Base-by-base conservation (phyloP, 1,284 basidiomycete genomes). In the Leccinum subrobustum region DNA sequence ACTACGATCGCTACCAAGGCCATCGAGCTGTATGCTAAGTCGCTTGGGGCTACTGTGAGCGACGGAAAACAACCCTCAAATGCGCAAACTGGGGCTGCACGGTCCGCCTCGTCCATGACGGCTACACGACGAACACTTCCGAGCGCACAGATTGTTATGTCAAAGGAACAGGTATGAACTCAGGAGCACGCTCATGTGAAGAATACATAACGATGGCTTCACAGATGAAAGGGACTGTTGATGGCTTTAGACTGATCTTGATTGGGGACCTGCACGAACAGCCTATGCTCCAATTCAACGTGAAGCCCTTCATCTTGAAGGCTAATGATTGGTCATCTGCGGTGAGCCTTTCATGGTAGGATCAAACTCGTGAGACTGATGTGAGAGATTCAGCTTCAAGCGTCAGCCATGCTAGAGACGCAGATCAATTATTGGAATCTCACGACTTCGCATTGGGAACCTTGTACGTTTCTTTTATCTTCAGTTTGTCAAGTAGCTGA, bases 381-480 rank as follows among this genome's bases (percentile, higher is more conserved):
- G 12, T 16, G 23, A 20, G 60, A 16, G 51, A 42, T 59, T 33
- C 65, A 96, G 93, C 77, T 97, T 53, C 89, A 90, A 72, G 89
- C 93, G 8, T 88, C 87, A 4, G 92, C 89, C 0, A 89, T 91
- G 0, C 79, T 97, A 65, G 88, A 88, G 18, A 88, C 87, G 3
- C 87, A 90, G 58, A 91, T 98, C 72, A 95, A 91, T 66, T 99
- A 97, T 73, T 99, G 95, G 92, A 99, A 99, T 76, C 78, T 99
- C 58, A 90, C 92, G 29, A 96, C 98, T 72, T 99, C 97, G 53
- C 95, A 99, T 72, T 99, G 97, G 94, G 97, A 99, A 76, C 97
- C 98, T n/a, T 78, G 88, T 90, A 70, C 64, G 86, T 37, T 56
- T 9, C 18, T 27, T 44, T 60, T 37, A 12, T 52, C 35, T 52